Percentiles rank a stretch among this genome's conserved stretches.
Conservation (phyloP, 768 basidiomycete genomes). For the Lanmaoa rubissima region DNA sequence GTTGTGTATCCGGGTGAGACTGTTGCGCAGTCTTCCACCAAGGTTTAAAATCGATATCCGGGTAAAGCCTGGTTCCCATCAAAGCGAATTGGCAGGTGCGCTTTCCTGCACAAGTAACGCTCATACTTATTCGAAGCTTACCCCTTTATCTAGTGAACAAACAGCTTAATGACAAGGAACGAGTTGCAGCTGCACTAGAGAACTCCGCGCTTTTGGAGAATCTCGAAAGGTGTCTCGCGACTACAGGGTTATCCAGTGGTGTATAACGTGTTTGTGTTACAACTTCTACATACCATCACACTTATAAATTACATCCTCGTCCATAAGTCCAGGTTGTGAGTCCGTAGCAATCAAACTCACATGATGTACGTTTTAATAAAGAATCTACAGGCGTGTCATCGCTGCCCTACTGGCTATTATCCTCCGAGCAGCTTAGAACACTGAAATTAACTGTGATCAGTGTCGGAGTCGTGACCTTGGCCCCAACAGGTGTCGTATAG, state of each 20-base stretch:
- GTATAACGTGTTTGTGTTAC: slow-evolving; percentile 6
- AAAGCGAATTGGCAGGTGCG: slow-evolving; percentile 87
- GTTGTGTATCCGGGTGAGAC: slow-evolving; percentile 90
- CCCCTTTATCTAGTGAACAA: slow-evolving; percentile 73
- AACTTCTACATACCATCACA: not conserved
- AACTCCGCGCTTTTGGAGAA: slow-evolving; percentile 84
- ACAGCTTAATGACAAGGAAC: slow-evolving; percentile 97
- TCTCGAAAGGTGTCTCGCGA: slow-evolving; percentile 73
- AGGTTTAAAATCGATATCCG: slow-evolving; percentile 94
- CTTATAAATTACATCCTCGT: not conserved
- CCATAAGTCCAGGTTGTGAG: not conserved
- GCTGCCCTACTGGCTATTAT: not conserved
- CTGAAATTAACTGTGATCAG: slow-evolving; percentile 17
- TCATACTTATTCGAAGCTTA: not conserved
- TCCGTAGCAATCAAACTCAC: not conserved
- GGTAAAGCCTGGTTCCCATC: slow-evolving; percentile 93
- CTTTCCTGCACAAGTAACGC: not conserved
- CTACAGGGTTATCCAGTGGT: slow-evolving; percentile 21
- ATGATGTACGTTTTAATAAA: not conserved
- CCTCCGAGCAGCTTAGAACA: not conserved
- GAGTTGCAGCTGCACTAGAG: slow-evolving; percentile 95
- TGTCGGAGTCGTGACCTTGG: not conserved
- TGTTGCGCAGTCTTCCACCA: slow-evolving; percentile 84
- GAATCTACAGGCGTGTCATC: not conserved
- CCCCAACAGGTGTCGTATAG: slow-evolving; percentile 1